Conservation (phyloP, 306 rosid species). For the Malus sieversii region DNA sequence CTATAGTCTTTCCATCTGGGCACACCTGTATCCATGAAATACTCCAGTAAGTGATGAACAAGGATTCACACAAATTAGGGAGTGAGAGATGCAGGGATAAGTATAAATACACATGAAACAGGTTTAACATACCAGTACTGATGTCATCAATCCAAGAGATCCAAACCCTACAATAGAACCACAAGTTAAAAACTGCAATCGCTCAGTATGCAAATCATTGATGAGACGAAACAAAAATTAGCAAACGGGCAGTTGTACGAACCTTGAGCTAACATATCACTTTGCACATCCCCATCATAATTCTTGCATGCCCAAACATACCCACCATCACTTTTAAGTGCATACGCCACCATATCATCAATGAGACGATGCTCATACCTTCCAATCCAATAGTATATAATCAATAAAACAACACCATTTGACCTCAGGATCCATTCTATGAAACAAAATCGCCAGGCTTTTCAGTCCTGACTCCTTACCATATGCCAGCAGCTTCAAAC, state of each 20-base stretch:
- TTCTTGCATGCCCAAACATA: slow-evolving; percentile 99
- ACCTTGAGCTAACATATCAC: slow-evolving; percentile 99
- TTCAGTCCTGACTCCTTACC: slow-evolving; percentile 37
- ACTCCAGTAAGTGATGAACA: neutral
- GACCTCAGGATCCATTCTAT: neutral
- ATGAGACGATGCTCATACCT: slow-evolving; percentile 99
- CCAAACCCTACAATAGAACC: slow-evolving; percentile 66
- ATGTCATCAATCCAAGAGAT: slow-evolving; percentile 98
- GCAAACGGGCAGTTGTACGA: slow-evolving; percentile 6
- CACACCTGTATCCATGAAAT: slow-evolving; percentile 54
- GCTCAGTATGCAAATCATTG: neutral
- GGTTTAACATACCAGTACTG: slow-evolving; percentile 70
- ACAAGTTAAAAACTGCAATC: slow-evolving; percentile 15
- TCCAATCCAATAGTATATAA: slow-evolving; percentile 19
- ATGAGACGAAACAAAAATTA: neutral
- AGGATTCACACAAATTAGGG: neutral
- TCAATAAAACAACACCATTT: neutral
- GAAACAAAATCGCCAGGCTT: neutral
- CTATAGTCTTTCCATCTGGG: slow-evolving; percentile 96
- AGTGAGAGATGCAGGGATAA: neutral
- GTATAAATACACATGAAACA: neutral
- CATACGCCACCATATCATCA: slow-evolving; percentile 99
- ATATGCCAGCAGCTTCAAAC: slow-evolving; percentile 91
- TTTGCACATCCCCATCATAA: slow-evolving; percentile 98
- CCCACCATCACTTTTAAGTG: slow-evolving; percentile 95